Evolutionary conservation across 495 filamentous ascomycete genomes (phyloP), one percentile per base, ranked within the genome.

Genomic region (Halenospora varia): DNA sequence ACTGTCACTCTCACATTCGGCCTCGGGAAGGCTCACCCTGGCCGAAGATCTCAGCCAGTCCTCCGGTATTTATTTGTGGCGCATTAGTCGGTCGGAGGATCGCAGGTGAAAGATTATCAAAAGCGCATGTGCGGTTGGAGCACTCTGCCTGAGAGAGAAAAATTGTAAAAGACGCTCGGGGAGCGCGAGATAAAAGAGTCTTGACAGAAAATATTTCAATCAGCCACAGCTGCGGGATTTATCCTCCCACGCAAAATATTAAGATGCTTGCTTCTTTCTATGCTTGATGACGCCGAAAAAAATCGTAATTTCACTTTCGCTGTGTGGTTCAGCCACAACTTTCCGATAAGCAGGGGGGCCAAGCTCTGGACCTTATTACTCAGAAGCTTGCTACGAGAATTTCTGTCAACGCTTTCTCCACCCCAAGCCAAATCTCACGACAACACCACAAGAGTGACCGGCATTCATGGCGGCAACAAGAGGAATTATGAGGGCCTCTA

Each of bases 391-490:
- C 29, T 13, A 4, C 29, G 29, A 35, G 17, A 53, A 23, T 46
- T 23, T 10, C 40, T 19, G 9, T 18, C 50, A 46, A 46, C 13
- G 22, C 25, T 17, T n/a, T 45, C 48, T 24, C 10, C 56, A 42
- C 26, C 45, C 6, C n/a, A 18, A 18, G 19, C 41, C 41, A 35
- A 35, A 35, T 13, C 29, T 35, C 29, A 35, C 29, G 13, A 35
- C 29, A 35, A 35, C 29, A 35, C 29, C 13, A 44, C 35, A 41
- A 9, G n/a, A n/a, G n/a, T n/a, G n/a, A n/a, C n/a, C 51, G 25
- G 53, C 51, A 56, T 49, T 18, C 19, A 65, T 65, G 62, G 54
- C 57, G 15, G 57, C 62, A 11, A 10, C 45, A 48, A 35, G 29
- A 35, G 4, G 4, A 35, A 35, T 35, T 13, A 35, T 35, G 29